These are phyloP conservation scores for Lunularia cruciata DNA, from an alignment of 225 moss, liverwort and hornwort species.

Conservation along the genomic window DNA sequence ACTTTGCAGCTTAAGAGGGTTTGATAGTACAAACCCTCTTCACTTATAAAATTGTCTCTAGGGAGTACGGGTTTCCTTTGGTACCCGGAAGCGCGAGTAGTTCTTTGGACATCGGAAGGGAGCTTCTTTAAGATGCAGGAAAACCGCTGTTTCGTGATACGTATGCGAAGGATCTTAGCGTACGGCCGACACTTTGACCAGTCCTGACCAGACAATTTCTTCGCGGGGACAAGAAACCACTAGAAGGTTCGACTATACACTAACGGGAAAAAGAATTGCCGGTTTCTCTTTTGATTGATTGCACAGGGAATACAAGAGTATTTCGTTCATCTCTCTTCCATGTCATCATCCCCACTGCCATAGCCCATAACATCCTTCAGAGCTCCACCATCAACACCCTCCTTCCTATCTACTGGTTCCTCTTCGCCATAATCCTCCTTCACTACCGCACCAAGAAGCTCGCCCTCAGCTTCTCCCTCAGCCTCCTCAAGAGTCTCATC, in stretches of 20 bases:
- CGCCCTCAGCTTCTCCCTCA: constrained; percentile 47
- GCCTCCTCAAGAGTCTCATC: constrained; percentile 45
- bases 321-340: constrained; percentile 41
- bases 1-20: too few species aligned
- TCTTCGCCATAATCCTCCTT: constrained; percentile 49
- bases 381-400: constrained; percentile 42
- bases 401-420: constrained; percentile 42
- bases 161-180: too few species aligned
- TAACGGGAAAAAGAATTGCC: background rate
- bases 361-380: constrained; percentile 60
- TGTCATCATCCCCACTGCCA: constrained; percentile 53
- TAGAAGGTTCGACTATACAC: background rate
- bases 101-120: too few species aligned
- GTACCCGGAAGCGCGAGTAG: too few species aligned
- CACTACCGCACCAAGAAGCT: constrained; percentile 37
- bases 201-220: too few species aligned
- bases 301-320: background rate
- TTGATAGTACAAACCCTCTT: too few species aligned
- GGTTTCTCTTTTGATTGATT: constrained; percentile 1
- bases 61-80: too few species aligned
- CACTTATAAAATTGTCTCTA: too few species aligned
- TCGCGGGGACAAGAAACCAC: too few species aligned
- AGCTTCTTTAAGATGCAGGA: too few species aligned
- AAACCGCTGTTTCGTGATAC: too few species aligned
- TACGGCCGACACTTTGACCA: too few species aligned